Evolutionary conservation across 371 early-diverging fungal species (phyloP).

Genomic region (Mortierella sp.): DNA sequence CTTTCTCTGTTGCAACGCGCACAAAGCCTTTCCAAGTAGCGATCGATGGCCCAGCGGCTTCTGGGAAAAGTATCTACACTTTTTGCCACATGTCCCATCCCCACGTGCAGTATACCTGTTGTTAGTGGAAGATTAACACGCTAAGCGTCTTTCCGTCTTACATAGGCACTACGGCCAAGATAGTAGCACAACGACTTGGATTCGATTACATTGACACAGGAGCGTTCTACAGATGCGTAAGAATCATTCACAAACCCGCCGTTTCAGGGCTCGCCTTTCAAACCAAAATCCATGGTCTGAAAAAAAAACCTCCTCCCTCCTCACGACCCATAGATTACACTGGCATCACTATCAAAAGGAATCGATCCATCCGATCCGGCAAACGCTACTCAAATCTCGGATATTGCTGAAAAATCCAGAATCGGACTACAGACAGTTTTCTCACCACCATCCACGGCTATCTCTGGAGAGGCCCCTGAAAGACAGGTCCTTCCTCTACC

Average conservation of each 20-base stretch:
- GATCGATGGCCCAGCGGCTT: conserved; percentile 95
- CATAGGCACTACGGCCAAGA: conserved; percentile 79
- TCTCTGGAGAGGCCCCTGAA: conserved; percentile 8
- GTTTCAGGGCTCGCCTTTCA: too few species aligned
- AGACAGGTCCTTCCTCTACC: too few species aligned
- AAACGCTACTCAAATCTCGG: conserved; percentile 21
- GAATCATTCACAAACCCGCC: too few species aligned
- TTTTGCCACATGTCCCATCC: background rate
- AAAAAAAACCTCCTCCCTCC: background rate
- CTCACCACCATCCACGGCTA: conserved; percentile 1
- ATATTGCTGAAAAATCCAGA: conserved; percentile 41
- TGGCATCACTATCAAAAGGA: conserved; percentile 60
- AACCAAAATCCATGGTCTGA: too few species aligned
- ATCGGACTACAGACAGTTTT: conserved; percentile 40
- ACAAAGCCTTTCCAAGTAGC: conserved; percentile 75
- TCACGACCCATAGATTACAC: conserved; percentile 61
- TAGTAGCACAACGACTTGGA: conserved; percentile 76
- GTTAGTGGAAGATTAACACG: too few species aligned
- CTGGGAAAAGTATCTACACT: conserved; percentile 83
- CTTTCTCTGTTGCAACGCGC: conserved; percentile 6
- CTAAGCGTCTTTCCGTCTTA: conserved; percentile 6
- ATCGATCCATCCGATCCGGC: conserved; percentile 47
- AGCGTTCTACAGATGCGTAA: conserved; percentile 73
- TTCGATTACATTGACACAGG: conserved; percentile 88
- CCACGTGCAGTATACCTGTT: too few species aligned